A percentile compares a stretch with the other conserved stretches of the same genome.
Conservation (phyloP, 2,329 filamentous ascomycete genomes). For the Pseudopithomyces maydicus region DNA sequence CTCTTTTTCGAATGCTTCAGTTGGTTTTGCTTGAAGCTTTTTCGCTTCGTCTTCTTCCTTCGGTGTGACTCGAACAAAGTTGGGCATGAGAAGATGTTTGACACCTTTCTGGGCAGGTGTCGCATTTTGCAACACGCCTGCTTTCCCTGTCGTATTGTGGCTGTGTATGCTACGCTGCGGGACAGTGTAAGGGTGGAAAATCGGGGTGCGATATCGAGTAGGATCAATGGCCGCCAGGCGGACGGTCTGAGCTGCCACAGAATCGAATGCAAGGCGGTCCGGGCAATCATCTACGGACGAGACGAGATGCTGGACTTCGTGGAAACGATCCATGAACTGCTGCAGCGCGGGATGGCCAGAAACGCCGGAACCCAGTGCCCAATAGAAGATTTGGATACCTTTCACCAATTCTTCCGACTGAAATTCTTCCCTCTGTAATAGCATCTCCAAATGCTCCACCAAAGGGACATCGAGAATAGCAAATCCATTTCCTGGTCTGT, state of each 20-base stretch:
- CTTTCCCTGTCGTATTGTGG: slow-evolving; percentile 10
- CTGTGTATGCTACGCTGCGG: slow-evolving; percentile 41
- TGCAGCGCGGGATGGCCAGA: slow-evolving; percentile 65
- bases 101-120: slow-evolving; percentile 48
- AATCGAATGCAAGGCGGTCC: slow-evolving; percentile 74
- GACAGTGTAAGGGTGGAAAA: slow-evolving; percentile 63
- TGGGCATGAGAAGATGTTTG: slow-evolving; percentile 53
- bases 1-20: slow-evolving; percentile 50
- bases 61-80: slow-evolving; percentile 33
- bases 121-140: slow-evolving; percentile 23
- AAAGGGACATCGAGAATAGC: slow-evolving; percentile 81
- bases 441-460: slow-evolving; percentile 68
- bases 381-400: slow-evolving; percentile 72
- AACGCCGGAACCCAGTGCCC: slow-evolving; percentile 77
- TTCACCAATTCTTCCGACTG: slow-evolving; percentile 66
- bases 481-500: slow-evolving; percentile 72
- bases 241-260: slow-evolving; percentile 68
- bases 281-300: slow-evolving; percentile 75
- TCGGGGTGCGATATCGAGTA: slow-evolving; percentile 72
- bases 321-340: slow-evolving; percentile 69
- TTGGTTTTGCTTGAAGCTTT: slow-evolving; percentile 38
- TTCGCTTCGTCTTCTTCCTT: slow-evolving; percentile 25
- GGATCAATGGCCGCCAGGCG: slow-evolving; percentile 75
- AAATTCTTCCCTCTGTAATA: slow-evolving; percentile 77
- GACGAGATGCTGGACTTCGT: slow-evolving; percentile 73